Conservation (phyloP, 2,329 filamentous ascomycete species). For the Ophiostoma populinum region DNA sequence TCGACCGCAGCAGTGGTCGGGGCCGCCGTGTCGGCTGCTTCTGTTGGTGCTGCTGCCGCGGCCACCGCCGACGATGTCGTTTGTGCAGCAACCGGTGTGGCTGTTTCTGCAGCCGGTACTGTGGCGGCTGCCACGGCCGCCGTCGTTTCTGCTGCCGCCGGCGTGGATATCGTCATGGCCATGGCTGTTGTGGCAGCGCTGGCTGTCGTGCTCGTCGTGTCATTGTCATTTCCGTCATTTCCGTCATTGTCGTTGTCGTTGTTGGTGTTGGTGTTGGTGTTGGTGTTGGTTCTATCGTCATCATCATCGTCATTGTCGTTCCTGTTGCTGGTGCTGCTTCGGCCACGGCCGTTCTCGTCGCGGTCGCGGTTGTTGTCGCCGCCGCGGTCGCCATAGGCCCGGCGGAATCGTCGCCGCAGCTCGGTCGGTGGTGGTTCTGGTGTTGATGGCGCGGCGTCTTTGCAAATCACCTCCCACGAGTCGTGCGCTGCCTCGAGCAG, state of each 20-base stretch:
- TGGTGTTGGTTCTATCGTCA: background rate
- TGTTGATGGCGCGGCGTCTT: background rate
- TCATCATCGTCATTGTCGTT: background rate
- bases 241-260: background rate
- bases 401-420: background rate
- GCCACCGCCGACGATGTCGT: background rate
- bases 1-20: background rate
- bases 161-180: background rate
- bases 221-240: too few relatives aligned
- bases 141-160: background rate
- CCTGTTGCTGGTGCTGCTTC: background rate
- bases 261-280: background rate
- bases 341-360: background rate
- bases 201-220: background rate
- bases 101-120: background rate
- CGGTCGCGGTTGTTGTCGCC: background rate
- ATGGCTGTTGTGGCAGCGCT: background rate
- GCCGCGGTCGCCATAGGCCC: background rate
- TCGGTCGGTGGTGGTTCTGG: background rate
- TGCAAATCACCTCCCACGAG: constrained; percentile 8
- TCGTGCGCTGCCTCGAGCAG: constrained; percentile 2
- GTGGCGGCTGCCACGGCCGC: background rate
- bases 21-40: background rate
- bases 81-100: background rate
- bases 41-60: background rate